Evolutionary conservation across 2,329 filamentous ascomycete genomes (phyloP).

Genomic region (Botrytis byssoidea): DNA sequence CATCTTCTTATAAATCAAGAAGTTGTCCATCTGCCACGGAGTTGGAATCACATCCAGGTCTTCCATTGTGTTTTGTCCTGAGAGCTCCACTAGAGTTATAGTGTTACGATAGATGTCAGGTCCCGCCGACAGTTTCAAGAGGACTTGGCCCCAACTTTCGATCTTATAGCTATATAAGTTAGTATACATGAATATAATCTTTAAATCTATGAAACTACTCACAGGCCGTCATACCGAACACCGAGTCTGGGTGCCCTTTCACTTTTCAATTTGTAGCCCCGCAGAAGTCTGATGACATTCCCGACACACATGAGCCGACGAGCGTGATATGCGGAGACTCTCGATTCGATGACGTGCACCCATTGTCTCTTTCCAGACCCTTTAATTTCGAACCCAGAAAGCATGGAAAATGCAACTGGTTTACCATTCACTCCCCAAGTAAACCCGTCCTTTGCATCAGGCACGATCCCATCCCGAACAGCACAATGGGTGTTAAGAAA

Average conservation of each 20-base stretch:
- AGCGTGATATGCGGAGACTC: conserved; percentile 47
- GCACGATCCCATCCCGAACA: conserved; percentile 54
- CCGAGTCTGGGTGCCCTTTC: conserved; percentile 52
- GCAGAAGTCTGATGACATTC: conserved; percentile 50
- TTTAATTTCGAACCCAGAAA: conserved; percentile 51
- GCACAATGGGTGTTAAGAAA: conserved; percentile 58
- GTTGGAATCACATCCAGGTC: conserved; percentile 46
- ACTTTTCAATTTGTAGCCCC: conserved; percentile 52
- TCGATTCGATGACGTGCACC: conserved; percentile 49
- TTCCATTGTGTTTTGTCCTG: conserved; percentile 45
- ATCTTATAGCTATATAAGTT: conserved; percentile 44
- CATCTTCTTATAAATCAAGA: conserved; percentile 50
- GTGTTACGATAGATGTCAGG: conserved; percentile 46
- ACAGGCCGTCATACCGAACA: conserved; percentile 59
- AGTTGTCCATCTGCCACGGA: conserved; percentile 58
- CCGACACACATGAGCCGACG: conserved; percentile 51
- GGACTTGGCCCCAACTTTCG: conserved; percentile 45
- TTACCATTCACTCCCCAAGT: conserved; percentile 48
- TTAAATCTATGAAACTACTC: conserved; percentile 33
- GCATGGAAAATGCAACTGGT: conserved; percentile 49
- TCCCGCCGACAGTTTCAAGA: conserved; percentile 41
- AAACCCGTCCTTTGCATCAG: conserved; percentile 45
- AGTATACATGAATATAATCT: conserved; percentile 3
- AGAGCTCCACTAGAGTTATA: conserved; percentile 48
- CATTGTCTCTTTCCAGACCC: conserved; percentile 39